Conservation (phyloP, 1,139 yeast species). For the Lipomyces yarrowii region DNA sequence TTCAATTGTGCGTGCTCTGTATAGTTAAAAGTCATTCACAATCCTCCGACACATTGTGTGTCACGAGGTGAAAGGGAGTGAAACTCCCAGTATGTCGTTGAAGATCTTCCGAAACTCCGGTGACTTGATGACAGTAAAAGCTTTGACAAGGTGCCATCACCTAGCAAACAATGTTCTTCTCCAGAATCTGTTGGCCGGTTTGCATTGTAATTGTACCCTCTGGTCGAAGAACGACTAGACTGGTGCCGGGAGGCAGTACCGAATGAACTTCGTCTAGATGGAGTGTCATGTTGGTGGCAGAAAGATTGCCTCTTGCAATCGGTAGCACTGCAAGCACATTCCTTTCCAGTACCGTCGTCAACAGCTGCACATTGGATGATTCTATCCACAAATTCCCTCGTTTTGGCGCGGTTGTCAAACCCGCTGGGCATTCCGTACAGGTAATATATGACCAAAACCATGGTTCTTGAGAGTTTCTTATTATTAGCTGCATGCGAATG, state of each 20-base stretch:
- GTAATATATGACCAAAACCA: neutral
- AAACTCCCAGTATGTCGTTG: neutral
- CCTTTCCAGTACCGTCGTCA: neutral
- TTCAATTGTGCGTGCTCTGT: neutral
- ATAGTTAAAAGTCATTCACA: neutral
- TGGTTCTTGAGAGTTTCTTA: too few relatives aligned
- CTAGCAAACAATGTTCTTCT: neutral
- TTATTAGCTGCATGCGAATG: too few relatives aligned
- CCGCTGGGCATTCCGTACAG: too few relatives aligned
- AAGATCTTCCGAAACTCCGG: neutral
- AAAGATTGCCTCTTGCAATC: neutral
- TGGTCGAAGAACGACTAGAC: neutral
- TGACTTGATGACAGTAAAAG: too few relatives aligned
- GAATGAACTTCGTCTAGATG: neutral
- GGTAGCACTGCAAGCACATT: neutral
- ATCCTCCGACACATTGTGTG: neutral
- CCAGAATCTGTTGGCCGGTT: neutral
- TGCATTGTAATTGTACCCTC: neutral
- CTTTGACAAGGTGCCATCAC: neutral
- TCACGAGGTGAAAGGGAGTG: neutral
- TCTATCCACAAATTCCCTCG: neutral
- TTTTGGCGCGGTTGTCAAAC: neutral
- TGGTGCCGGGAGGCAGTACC: neutral
- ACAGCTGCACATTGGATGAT: neutral
- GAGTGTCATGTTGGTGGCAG: neutral